Conservation (phyloP, 768 basidiomycete species). For the Lactarius indigo region DNA sequence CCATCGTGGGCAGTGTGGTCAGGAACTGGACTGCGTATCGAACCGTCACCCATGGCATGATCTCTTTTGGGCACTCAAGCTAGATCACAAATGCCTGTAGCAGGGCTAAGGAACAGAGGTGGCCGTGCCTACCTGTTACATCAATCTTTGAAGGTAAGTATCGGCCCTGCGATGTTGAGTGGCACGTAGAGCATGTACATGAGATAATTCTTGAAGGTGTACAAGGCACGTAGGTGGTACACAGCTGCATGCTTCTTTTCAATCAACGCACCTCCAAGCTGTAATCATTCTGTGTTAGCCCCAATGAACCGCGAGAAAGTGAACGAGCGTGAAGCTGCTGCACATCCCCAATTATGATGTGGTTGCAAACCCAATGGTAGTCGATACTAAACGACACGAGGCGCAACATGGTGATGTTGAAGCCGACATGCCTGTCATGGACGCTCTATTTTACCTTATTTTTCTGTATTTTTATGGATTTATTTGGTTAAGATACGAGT, state of each 20-base stretch:
- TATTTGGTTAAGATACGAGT: no score
- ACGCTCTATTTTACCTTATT: no score
- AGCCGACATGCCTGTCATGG: slow-evolving; percentile 83
- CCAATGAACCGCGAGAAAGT: slow-evolving; percentile 20
- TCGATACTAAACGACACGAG: slow-evolving; percentile 93
- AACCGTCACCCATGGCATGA: slow-evolving; percentile 40
- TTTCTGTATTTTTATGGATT: no score
- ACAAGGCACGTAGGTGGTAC: slow-evolving; percentile 54
- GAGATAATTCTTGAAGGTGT: slow-evolving; percentile 70
- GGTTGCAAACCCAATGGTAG: slow-evolving; percentile 74
- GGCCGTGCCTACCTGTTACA: slow-evolving; percentile 68
- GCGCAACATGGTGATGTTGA: slow-evolving; percentile 95
- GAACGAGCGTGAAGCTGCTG: neutral
- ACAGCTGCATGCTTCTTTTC: slow-evolving; percentile 60
- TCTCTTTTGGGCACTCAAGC: slow-evolving; percentile 56
- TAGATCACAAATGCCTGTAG: slow-evolving; percentile 32
- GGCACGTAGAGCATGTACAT: slow-evolving; percentile 90
- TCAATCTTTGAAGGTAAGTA: slow-evolving; percentile 92
- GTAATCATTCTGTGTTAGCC: neutral
- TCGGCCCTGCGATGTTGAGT: slow-evolving; percentile 93
- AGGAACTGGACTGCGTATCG: slow-evolving; percentile 71
- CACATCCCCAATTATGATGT: slow-evolving; percentile 42
- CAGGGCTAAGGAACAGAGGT: neutral
- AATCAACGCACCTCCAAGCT: slow-evolving; percentile 34
- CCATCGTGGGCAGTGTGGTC: slow-evolving; percentile 76